Evolutionary conservation across 2,329 filamentous ascomycete genomes (phyloP), one percentile per base, ranked within the genome.

Genomic region (Fonsecaea monophora): DNA sequence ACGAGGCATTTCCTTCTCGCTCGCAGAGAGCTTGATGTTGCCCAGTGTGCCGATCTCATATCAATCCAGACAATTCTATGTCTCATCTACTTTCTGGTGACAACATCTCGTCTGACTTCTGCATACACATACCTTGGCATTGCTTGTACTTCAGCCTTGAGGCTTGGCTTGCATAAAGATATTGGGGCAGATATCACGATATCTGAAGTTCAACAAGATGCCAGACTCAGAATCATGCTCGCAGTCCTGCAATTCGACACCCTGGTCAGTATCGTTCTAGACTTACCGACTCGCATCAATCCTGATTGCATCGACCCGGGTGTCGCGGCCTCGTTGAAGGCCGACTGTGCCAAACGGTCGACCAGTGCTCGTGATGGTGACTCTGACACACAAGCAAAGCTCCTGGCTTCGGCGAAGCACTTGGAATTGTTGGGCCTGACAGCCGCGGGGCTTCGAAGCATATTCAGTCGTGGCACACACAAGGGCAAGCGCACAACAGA

Each of bases 181-280:
- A 58, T 64, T 21, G 65, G 53, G 13, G 35, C 54, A 35, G 64
- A 64, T 32, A 25, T 64, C 12, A 13, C 53, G 2, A 59, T 68
- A 40, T 5, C 67, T 7, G 30, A 50, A 37, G 40, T 61, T 30
- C 67, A 68, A 45, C 59, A 60, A 58, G 64, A 64, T 12, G 61
- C 63, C 9, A 61, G 65, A 32, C 64, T 40, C 25, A 30, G 69
- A 50, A 57, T 70, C 9, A 67, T 68, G 35, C 58, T 69, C 6
- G 58, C 62, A 34, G 58, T 71, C 3, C 34, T 70, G 10, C 70
- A 64, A 42, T 56, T 72, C 12, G 70, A 72, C 53, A 56, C 67
- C 8, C 67, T 69, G 18, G 67, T 65, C 25, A 69, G 70, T 48
- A 59, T 70, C 9, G 65, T 72, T 7, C 48, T 72, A 9, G 70